Evolutionary conservation across 2,329 filamentous ascomycete genomes (phyloP).

Genomic region (Aspergillus eucalypticola): DNA sequence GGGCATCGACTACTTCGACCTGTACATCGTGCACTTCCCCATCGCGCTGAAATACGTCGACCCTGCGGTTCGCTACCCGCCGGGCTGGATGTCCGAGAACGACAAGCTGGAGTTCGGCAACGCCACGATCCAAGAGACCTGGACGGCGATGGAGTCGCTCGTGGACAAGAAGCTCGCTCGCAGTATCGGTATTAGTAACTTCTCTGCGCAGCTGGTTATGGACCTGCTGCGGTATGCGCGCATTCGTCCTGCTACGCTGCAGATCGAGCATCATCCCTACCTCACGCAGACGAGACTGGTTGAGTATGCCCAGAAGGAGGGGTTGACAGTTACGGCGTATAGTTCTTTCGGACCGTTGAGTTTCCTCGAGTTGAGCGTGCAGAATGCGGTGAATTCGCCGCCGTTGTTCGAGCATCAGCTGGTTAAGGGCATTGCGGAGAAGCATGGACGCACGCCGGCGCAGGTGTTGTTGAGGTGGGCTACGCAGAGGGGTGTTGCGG

Average conservation of each 20-base stretch:
- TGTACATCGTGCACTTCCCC: slow-evolving; percentile 88
- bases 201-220: slow-evolving; percentile 74
- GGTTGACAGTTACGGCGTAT: slow-evolving; percentile 77
- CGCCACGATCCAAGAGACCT: slow-evolving; percentile 77
- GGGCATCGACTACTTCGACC: slow-evolving; percentile 85
- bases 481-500: slow-evolving; percentile 76
- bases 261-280: slow-evolving; percentile 91
- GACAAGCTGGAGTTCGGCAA: slow-evolving; percentile 65
- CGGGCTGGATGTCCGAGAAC: slow-evolving; percentile 69
- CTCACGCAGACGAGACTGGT: slow-evolving; percentile 73
- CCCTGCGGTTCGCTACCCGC: slow-evolving; percentile 75
- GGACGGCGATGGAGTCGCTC: slow-evolving; percentile 75
- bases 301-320: slow-evolving; percentile 67
- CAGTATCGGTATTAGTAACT: slow-evolving; percentile 81
- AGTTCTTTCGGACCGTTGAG: slow-evolving; percentile 78
- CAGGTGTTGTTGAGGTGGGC: slow-evolving; percentile 87
- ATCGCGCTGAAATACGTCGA: slow-evolving; percentile 83
- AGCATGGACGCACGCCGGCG: slow-evolving; percentile 70
- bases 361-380: slow-evolving; percentile 75
- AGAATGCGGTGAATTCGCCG: slow-evolving; percentile 64
- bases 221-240: slow-evolving; percentile 77
- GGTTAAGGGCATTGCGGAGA: slow-evolving; percentile 66
- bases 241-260: slow-evolving; percentile 72
- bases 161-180: slow-evolving; percentile 68
- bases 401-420: slow-evolving; percentile 70